Base-by-base conservation (phyloP, 805 yeast genomes). In the Pichia paraexigua region DNA sequence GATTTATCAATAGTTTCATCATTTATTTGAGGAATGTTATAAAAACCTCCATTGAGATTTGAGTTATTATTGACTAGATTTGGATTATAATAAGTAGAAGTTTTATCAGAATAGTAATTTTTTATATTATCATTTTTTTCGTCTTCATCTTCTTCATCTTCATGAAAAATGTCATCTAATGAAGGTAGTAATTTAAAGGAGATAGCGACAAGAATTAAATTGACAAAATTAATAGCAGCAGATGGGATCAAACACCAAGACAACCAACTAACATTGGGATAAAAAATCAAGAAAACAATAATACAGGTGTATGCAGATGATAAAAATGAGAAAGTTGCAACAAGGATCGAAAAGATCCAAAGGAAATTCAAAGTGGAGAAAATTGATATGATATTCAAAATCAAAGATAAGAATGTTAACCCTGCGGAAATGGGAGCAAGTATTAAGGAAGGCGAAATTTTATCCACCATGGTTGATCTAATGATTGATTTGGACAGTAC, bases 191-290 rank as follows among this genome's bases (percentile, higher is more conserved):
- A 45, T 37, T 53, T 60, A 46, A 51, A 35, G 22, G 77, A 73
- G 27, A 78, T 56, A 47, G 77, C 71, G 30, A 77, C 68, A 42
- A 80, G 63, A 7, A 85, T 77, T 2, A 83, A 53, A 2, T 81
- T 66, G 2, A 80, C 49, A 52, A 86, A 67, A 50, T 75, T 73
- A 49, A 82, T 66, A 0, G 73, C 83, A 13, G 87, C 84, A 5
- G 87, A 76, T 1, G 85, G 89, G 28, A 85, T 74, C 60, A 83
- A 71, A 35, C 83, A 63, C 91, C 92, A 86, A 10, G 83, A 74
- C n/a, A 82, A 74, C 91, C 91, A 86, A 8, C 73, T 67, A 18
- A 83, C 72, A 54, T 82, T 71, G 10, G 94, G 94, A 58, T 72
- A 76, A 63, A 83, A 86, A 17, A 80, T 68, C 47, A 87, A 59